A percentile compares a stretch with the other conserved stretches of the same genome.
These are phyloP conservation scores for Pseudotsuga menziesii DNA, from an alignment of 75 land plant genomes.

Conservation along the genomic window DNA sequence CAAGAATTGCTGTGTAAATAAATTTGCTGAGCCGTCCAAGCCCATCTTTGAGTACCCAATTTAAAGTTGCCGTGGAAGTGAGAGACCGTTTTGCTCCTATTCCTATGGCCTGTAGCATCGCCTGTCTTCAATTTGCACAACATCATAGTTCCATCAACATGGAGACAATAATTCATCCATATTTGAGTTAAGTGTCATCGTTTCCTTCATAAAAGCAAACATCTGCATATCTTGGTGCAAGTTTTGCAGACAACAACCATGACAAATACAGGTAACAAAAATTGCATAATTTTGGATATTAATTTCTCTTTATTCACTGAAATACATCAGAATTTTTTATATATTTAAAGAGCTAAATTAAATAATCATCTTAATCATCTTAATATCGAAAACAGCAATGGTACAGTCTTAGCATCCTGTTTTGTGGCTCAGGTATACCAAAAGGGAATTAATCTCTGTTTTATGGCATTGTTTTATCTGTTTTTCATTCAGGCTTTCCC, in stretches of 20 bases:
- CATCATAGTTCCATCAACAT: neutral
- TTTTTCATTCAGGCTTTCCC: too few relatives aligned
- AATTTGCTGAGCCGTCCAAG: slow-evolving; percentile 64
- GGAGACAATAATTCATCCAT: neutral
- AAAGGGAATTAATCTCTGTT: too few relatives aligned
- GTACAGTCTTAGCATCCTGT: too few relatives aligned
- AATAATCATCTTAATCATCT: too few relatives aligned
- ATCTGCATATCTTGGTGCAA: neutral
- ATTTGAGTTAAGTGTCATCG: neutral
- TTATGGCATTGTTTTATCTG: too few relatives aligned
- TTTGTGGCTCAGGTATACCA: too few relatives aligned
- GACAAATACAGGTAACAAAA: neutral
- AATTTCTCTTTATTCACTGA: neutral
- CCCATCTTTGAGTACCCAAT: slow-evolving; percentile 83
- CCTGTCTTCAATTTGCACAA: slow-evolving; percentile 22
- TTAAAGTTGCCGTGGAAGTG: slow-evolving; percentile 68
- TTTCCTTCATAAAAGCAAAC: neutral
- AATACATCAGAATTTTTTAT: neutral
- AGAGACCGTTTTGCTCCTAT: slow-evolving; percentile 55
- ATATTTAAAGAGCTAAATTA: neutral
- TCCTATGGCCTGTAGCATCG: slow-evolving; percentile 77
- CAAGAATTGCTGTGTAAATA: slow-evolving; percentile 54
- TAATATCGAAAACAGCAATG: too few relatives aligned
- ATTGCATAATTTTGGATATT: neutral
- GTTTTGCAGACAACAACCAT: neutral